Conservation (phyloP, 1,284 basidiomycete species). For the Thecaphora thlaspeos region DNA sequence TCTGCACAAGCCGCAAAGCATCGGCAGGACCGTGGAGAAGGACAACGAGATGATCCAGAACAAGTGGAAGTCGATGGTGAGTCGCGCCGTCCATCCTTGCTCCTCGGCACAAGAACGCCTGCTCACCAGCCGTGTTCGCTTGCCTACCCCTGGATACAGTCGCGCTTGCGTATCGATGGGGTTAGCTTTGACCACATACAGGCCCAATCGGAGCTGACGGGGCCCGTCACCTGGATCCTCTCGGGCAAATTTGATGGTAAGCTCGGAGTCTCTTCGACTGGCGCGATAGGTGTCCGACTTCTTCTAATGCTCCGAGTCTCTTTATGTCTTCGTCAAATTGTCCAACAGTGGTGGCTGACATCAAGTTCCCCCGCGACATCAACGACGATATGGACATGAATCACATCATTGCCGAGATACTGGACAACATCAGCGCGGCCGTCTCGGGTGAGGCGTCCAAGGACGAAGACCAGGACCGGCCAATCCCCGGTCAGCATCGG, state of each 20-base stretch:
- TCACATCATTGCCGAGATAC: slow-evolving; percentile 83
- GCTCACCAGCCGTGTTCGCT: too few relatives aligned
- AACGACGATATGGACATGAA: slow-evolving; percentile 71
- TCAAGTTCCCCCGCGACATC: slow-evolving; percentile 87
- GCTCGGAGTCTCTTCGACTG: too few relatives aligned
- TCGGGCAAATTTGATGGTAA: slow-evolving; percentile 86
- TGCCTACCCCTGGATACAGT: slow-evolving; percentile 59
- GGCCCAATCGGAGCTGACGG: slow-evolving; percentile 69
- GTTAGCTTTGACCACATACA: slow-evolving; percentile 95
- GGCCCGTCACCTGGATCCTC: slow-evolving; percentile 94
- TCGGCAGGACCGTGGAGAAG: slow-evolving; percentile 80
- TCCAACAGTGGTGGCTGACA: slow-evolving; percentile 77
- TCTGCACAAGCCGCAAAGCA: slow-evolving; percentile 92
- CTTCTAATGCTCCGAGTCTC: too few relatives aligned
- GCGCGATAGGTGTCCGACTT: too few relatives aligned
- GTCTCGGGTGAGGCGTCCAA: slow-evolving; percentile 32
- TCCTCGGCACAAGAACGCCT: too few relatives aligned
- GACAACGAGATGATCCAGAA: slow-evolving; percentile 57
- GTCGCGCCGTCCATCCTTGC: slow-evolving; percentile 27
- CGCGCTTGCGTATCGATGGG: slow-evolving; percentile 92
- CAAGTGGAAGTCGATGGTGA: slow-evolving; percentile 85
- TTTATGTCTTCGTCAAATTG: not conserved
- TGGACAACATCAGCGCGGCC: slow-evolving; percentile 70
- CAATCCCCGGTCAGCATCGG: slow-evolving; percentile 83
- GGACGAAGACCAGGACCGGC: slow-evolving; percentile 56